A percentile compares a stretch with the other conserved stretches of the same genome.
phyloP scores from a whole-genome alignment of 139 green algal species.

The Dunaliella primolecta region DNA sequence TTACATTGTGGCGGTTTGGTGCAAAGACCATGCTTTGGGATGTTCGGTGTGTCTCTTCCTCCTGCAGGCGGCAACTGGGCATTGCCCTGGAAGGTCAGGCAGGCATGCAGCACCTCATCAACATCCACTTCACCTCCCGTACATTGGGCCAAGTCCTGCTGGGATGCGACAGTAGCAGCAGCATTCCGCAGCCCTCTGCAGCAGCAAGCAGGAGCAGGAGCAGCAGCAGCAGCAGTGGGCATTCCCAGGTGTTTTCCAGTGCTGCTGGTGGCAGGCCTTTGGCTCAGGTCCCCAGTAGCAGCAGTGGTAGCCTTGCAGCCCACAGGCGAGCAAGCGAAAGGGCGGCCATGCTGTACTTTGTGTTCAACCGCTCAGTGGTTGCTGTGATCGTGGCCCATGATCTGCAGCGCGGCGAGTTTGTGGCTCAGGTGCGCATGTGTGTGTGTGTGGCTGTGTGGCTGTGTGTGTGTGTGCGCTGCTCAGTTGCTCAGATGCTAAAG shows the following conservation, averaged over 20 bases:
- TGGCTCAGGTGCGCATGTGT: constrained; percentile 70
- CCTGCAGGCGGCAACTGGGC: constrained; percentile 39
- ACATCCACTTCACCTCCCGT: constrained; percentile 75
- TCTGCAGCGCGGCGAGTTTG: constrained; percentile 84
- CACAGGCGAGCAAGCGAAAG: constrained; percentile 8
- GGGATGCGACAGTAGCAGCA: background rate
- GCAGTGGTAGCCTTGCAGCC: background rate
- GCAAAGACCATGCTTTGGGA: too few relatives aligned
- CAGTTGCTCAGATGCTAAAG: too few relatives aligned
- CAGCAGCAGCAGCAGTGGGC: background rate
- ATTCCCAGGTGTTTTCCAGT: too few relatives aligned
- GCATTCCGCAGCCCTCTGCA: too few relatives aligned
- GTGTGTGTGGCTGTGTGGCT: too few relatives aligned
- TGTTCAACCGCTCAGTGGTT: constrained; percentile 79
- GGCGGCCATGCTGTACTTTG: constrained; percentile 95
- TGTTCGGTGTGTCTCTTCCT: too few relatives aligned
- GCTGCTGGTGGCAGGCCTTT: background rate
- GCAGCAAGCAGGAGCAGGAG: background rate
- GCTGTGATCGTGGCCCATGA: constrained; percentile 89
- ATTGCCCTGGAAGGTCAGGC: constrained; percentile 55
- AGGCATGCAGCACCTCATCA: constrained; percentile 82
- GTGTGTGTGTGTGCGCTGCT: too few relatives aligned
- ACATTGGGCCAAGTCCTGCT: background rate
- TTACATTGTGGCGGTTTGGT: too few relatives aligned
- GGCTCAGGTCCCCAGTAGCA: background rate